Base-by-base conservation (phyloP, 148 eudicot genomes). In the Heliamphora exappendiculata region DNA sequence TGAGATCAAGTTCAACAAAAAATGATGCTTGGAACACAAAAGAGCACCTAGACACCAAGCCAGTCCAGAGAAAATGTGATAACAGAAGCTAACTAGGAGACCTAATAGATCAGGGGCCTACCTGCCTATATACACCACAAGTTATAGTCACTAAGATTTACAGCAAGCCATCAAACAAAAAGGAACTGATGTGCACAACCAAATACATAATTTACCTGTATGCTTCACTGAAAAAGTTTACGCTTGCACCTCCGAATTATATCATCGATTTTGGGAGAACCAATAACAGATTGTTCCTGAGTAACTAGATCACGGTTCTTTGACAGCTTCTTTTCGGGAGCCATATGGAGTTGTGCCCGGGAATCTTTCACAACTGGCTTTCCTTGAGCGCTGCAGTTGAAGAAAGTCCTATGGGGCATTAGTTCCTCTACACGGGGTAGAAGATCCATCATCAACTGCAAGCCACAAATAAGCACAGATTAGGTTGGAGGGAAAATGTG, bases 371-470 rank as follows among this genome's bases (percentile, higher is more conserved):
- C 8, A n/a, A 33, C 19, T 12, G 50, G 51, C 51, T 42, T 31
- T 4, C 41, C 19, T 37, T 75, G 10, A n/a, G 41, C 3, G 10
- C 69, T 65, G 47, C 69, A 2, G 1, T 14, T 36, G 26, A 0
- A 4, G 10, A 45, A 49, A 75, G 78, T 44, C 76, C 91, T 79
- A 28, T 78, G 81, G 26, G 87, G 91, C 91, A 86, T 88, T 66
- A 86, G 77, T 72, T 85, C 89, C 16, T 85, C 85, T 22, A 82
- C 87, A 7, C 59, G 58, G 0, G 76, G 26, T 41, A 85, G 81
- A 24, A 68, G n/a, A 49, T 79, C 76, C 62, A 9, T 68, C 88
- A 88, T 85, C 75, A 85, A 42, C 89, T 86, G 81, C 70, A 68
- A 34, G 29, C 33, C 65, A 36, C 39, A 37, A 16, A 41, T 31